These are phyloP conservation scores for Conticribra weissflogii DNA, from an alignment of 108 stramenopile genomes.

Conservation along the genomic window DNA sequence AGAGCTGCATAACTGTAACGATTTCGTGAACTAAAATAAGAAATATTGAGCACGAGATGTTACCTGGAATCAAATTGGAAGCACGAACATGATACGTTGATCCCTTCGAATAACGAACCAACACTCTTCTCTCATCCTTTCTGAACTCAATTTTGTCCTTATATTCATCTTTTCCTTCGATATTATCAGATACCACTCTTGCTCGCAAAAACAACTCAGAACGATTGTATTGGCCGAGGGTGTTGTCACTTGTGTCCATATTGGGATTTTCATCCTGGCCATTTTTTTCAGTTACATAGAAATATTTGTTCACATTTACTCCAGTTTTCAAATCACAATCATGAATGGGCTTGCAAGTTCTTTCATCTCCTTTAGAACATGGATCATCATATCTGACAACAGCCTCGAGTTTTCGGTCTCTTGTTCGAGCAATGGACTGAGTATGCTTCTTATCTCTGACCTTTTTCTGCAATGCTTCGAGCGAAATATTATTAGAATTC, in stretches of 20 bases:
- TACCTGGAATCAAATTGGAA: slow-evolving; percentile 53
- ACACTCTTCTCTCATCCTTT: slow-evolving; percentile 36
- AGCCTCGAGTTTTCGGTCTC: neutral
- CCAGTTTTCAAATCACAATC: neutral
- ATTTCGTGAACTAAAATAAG: too few species aligned
- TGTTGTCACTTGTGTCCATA: neutral
- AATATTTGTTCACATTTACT: neutral
- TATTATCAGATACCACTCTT: slow-evolving; percentile 48
- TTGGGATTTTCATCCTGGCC: neutral
- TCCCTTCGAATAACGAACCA: slow-evolving; percentile 76
- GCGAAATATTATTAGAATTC: slow-evolving; percentile 2
- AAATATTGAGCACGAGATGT: too few species aligned
- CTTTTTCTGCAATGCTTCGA: slow-evolving; percentile 30
- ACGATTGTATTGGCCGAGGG: slow-evolving; percentile 14
- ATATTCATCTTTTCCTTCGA: neutral
- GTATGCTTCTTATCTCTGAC: slow-evolving; percentile 35
- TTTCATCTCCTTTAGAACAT: too few species aligned
- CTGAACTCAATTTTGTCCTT: slow-evolving; percentile 6
- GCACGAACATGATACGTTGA: slow-evolving; percentile 72
- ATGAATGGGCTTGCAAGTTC: too few species aligned
- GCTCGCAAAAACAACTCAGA: slow-evolving; percentile 56
- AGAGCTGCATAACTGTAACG: neutral
- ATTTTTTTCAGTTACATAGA: neutral
- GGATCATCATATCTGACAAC: neutral
- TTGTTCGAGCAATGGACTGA: neutral